These are phyloP conservation scores for Ustilago esculenta DNA, from an alignment of 1,284 basidiomycete genomes.

Conservation along the genomic window DNA sequence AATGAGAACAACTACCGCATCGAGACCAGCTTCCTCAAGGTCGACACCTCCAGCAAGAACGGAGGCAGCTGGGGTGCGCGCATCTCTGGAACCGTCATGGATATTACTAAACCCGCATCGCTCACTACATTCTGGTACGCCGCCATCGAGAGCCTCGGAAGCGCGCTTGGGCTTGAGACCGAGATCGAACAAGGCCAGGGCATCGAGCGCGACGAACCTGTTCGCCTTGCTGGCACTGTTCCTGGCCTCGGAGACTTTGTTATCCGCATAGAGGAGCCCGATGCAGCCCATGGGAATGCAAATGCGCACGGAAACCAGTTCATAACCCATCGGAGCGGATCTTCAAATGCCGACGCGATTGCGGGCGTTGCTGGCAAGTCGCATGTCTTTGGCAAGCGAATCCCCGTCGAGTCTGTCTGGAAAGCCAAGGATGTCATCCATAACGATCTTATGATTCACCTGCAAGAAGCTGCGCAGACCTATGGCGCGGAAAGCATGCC, in stretches of 20 bases:
- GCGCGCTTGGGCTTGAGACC: conserved; percentile 74
- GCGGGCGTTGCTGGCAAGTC: conserved; percentile 76
- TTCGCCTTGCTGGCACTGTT: conserved; percentile 77
- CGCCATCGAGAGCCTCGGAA: conserved; percentile 83
- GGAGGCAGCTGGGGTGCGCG: conserved; percentile 85
- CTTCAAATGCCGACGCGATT: conserved; percentile 74
- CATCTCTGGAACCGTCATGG: conserved; percentile 82
- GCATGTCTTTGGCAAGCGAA: conserved; percentile 76
- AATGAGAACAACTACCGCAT: conserved; percentile 82
- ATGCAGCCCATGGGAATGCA: conserved; percentile 48
- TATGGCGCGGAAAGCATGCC: conserved; percentile 73
- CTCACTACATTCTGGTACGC: conserved; percentile 84
- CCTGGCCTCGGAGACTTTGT: conserved; percentile 83
- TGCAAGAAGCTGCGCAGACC: conserved; percentile 72
- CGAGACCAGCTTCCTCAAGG: conserved; percentile 83
- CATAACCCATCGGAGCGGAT: conserved; percentile 62
- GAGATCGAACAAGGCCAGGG: conserved; percentile 77
- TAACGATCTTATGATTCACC: conserved; percentile 74
- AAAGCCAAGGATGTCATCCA: conserved; percentile 82
- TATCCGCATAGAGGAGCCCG: conserved; percentile 82
- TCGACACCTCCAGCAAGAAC: conserved; percentile 68
- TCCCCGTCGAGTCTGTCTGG: conserved; percentile 79
- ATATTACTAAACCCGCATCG: conserved; percentile 72
- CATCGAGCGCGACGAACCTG: conserved; percentile 66
- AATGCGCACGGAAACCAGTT: conserved; percentile 70